These are phyloP conservation scores for Dispira simplex DNA, from an alignment of 192 early-diverging fungal genomes.

Conservation along the genomic window DNA sequence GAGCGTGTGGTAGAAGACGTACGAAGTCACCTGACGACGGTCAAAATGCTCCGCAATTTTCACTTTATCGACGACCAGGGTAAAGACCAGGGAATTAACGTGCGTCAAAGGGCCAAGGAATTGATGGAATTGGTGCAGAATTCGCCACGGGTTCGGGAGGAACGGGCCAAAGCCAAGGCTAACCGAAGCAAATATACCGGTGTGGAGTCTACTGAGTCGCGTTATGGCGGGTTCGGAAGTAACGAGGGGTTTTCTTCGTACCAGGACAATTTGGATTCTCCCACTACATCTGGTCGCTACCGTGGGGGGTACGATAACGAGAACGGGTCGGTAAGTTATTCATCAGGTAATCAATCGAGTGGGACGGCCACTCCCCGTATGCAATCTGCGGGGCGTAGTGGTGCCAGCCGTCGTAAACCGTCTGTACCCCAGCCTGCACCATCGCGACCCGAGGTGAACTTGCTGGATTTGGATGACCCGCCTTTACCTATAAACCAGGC, in stretches of 20 bases:
- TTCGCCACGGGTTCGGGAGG: slow-evolving; percentile 61
- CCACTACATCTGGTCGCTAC: slow-evolving; percentile 18
- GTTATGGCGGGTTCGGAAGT: slow-evolving; percentile 23
- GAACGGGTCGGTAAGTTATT: slow-evolving; percentile 6
- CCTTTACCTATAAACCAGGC: too few species aligned
- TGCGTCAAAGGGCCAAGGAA: slow-evolving; percentile 78
- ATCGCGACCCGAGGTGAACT: slow-evolving; percentile 20
- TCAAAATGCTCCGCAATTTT: slow-evolving; percentile 80
- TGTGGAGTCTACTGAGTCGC: slow-evolving; percentile 29
- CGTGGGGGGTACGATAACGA: slow-evolving; percentile 15
- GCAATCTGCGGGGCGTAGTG: background rate
- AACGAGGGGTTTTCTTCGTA: slow-evolving; percentile 15
- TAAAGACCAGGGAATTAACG: slow-evolving; percentile 96
- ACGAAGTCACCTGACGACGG: slow-evolving; percentile 66
- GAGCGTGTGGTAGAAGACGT: slow-evolving; percentile 85
- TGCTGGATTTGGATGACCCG: slow-evolving; percentile 54
- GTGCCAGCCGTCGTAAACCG: background rate
- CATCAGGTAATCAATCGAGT: too few species aligned
- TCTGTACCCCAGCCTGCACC: slow-evolving; percentile 14
- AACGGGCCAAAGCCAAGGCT: slow-evolving; percentile 78
- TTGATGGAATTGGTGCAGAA: slow-evolving; percentile 67
- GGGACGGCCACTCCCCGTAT: too few species aligned
- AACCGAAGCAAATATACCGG: slow-evolving; percentile 83
- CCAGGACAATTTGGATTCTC: slow-evolving; percentile 2
- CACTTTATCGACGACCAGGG: slow-evolving; percentile 81